Evolutionary conservation across 768 basidiomycete genomes (phyloP).

Genomic region (Calocybe gangraenosa): DNA sequence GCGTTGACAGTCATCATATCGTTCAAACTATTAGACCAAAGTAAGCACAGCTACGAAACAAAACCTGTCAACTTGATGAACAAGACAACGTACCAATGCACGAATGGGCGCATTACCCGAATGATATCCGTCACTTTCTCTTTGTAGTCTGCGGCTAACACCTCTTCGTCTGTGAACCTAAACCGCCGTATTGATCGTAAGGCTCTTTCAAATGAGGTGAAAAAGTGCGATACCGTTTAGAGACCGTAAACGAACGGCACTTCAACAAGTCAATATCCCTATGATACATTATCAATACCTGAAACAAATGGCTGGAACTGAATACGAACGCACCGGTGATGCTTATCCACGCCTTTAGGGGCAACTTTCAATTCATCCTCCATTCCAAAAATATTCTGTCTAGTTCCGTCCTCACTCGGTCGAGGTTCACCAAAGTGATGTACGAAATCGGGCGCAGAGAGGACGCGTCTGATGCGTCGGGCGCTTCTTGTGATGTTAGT

Average conservation of each 20-base stretch:
- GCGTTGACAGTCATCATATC: slow-evolving; percentile 62
- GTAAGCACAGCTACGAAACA: slow-evolving; percentile 1
- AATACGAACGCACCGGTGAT: slow-evolving; percentile 55
- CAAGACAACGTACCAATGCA: slow-evolving; percentile 57
- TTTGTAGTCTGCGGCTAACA: slow-evolving; percentile 62
- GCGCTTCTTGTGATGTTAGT: slow-evolving; percentile 62
- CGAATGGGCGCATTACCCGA: slow-evolving; percentile 63
- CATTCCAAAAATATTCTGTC: slow-evolving; percentile 77
- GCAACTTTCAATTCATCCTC: slow-evolving; percentile 90
- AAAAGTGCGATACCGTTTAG: slow-evolving; percentile 47
- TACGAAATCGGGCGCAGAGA: slow-evolving; percentile 70
- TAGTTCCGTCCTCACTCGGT: slow-evolving; percentile 55
- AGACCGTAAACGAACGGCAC: slow-evolving; percentile 73
- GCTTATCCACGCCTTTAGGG: slow-evolving; percentile 86
- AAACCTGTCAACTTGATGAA: too few relatives aligned
- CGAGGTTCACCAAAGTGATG: slow-evolving; percentile 69
- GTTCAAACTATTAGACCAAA: slow-evolving; percentile 45
- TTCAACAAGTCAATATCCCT: slow-evolving; percentile 92
- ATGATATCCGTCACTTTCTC: slow-evolving; percentile 54
- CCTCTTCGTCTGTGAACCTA: slow-evolving; percentile 76
- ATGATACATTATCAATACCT: background rate
- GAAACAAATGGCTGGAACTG: slow-evolving; percentile 1
- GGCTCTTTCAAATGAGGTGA: too few relatives aligned
- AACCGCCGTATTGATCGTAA: background rate
- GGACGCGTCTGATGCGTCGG: slow-evolving; percentile 56